Evolutionary conservation across 768 basidiomycete genomes (phyloP), one percentile per base, ranked within the genome.

Genomic region (Agaricus blazei): DNA sequence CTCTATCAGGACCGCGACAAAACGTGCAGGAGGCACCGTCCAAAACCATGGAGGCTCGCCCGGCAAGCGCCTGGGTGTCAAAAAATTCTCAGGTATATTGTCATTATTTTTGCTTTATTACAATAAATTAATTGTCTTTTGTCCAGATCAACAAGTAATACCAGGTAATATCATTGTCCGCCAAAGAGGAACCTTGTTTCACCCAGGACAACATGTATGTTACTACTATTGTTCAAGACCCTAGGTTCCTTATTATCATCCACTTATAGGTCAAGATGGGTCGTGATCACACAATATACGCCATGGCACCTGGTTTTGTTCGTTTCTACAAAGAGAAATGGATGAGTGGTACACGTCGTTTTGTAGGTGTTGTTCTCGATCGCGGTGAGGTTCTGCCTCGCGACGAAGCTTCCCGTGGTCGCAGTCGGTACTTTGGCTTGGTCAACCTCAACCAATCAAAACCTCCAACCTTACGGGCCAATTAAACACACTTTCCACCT

Each of bases 131-230:
- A 47, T 57, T 58, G 62, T 58, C 59, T 59, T 26, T 4, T 15
- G 31, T 56, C 19, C 48, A 98, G 96, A 97, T 66, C 87, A 98
- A 70, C 82, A 80, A 70, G 94, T 98, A 26, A 80, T 90, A 26
- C 92, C 97, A 8, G 97, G 97, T 42, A 92, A 96, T 74, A 98
- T 99, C 63, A 90, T 99, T 66, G 85, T 98, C 31, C 82, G 97
- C 44, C 97, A 99, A 70, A 81, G 97, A 60, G 97, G 97, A 8
- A 88, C 89, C 0, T 76, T 87, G 49, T 96, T 97, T 73, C 93
- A 96, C 66, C 85, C 96, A 4, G 96, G 95, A 0, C 94, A 93
- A 68, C 86, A 98, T 70, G 95, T 94, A 70, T 54, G 87, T 72
- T 15, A 34, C 11, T 34, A 34, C 7, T 31, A 7, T 42, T 41